Percentiles rank a stretch among this genome's conserved stretches.
Conservation (phyloP, 768 basidiomycete genomes). For the Leccinum uliginosum region DNA sequence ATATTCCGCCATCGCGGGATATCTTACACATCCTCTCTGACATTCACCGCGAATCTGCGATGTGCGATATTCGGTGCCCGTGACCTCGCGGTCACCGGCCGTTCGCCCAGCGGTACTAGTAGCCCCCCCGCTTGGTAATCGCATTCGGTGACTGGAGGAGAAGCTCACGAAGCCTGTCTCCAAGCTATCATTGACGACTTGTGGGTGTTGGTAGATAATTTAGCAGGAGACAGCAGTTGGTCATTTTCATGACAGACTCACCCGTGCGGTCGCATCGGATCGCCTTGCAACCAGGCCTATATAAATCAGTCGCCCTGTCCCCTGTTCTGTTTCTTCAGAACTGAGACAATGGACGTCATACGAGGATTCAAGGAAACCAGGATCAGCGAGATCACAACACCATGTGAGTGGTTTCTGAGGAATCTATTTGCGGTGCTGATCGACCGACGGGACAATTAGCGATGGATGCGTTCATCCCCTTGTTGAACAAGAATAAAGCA, state of each 20-base stretch:
- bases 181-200: too few species aligned
- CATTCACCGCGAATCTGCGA: not conserved
- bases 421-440: not conserved
- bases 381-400: constrained; percentile 28
- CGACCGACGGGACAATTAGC: constrained; percentile 31
- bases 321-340: not conserved
- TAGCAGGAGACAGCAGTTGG: not conserved
- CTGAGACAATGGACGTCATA: constrained; percentile 34
- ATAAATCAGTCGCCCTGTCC: not conserved
- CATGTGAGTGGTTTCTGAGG: constrained; percentile 27
- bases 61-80: too few species aligned
- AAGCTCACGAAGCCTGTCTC: too few species aligned
- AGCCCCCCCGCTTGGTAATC: too few species aligned
- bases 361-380: constrained; percentile 27
- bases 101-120: too few species aligned
- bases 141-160: too few species aligned
- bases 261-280: not conserved
- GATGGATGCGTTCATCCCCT: constrained; percentile 42
- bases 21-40: not conserved
- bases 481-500: constrained; percentile 44
- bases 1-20: not conserved
- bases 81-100: not conserved
- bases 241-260: not conserved
- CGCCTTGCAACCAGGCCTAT: not conserved
- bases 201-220: too few species aligned